These are phyloP conservation scores for Botrytis medusae DNA, from an alignment of 2,329 filamentous ascomycete species.

Conservation along the genomic window DNA sequence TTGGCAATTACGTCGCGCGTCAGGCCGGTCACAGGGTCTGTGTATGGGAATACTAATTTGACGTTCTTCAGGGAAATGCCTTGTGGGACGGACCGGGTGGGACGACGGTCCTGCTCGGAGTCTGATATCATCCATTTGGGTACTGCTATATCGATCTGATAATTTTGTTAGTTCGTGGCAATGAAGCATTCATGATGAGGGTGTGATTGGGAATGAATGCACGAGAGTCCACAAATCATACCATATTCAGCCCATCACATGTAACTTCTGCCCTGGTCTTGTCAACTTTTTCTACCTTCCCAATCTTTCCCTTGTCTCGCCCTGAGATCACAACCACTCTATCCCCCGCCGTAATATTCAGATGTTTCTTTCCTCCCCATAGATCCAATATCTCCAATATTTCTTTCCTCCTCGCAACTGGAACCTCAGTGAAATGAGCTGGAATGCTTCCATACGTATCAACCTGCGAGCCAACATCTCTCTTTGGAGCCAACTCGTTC, in stretches of 20 bases:
- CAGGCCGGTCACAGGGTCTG: conserved; percentile 61
- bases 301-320: conserved; percentile 80
- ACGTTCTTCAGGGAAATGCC: conserved; percentile 66
- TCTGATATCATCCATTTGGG: conserved; percentile 44
- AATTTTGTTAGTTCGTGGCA: neutral
- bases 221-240: conserved; percentile 44
- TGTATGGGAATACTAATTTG: conserved; percentile 77
- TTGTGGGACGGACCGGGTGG: conserved; percentile 41
- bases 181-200: neutral
- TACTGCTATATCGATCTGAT: conserved; percentile 45
- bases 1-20: conserved; percentile 76
- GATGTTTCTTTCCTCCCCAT: conserved; percentile 45
- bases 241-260: conserved; percentile 64
- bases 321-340: conserved; percentile 80
- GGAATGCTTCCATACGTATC: conserved; percentile 60
- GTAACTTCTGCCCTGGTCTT: conserved; percentile 55
- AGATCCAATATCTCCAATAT: conserved; percentile 39
- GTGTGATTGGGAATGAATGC: neutral
- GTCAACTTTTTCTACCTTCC: conserved; percentile 61
- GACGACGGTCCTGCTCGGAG: conserved; percentile 42
- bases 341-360: conserved; percentile 68
- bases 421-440: conserved; percentile 39
- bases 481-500: conserved; percentile 74
- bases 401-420: conserved; percentile 28
- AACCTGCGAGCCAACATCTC: conserved; percentile 62